A percentile compares a stretch with the other conserved stretches of the same genome.
Evolutionary conservation across 257 asterid species (phyloP).

Genomic region (Scutellaria baicalensis): DNA sequence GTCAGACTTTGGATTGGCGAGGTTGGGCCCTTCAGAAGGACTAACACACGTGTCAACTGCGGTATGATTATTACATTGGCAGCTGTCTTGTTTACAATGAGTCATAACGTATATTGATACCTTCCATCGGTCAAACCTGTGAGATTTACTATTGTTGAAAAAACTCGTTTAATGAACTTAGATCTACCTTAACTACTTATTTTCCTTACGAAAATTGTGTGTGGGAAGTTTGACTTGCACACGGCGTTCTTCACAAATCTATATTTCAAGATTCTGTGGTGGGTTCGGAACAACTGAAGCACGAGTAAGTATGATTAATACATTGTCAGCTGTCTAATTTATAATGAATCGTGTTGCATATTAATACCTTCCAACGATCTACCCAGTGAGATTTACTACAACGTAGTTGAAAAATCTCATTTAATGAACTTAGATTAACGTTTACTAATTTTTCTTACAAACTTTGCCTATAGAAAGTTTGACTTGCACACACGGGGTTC

Average conservation of each 20-base stretch:
- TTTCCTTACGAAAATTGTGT: neutral
- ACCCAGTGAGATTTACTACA: too few relatives aligned
- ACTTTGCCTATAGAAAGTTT: neutral
- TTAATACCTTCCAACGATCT: too few relatives aligned
- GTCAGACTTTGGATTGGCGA: slow-evolving; percentile 55
- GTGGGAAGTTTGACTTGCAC: neutral
- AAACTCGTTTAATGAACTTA: neutral
- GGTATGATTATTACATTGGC: slow-evolving; percentile 17
- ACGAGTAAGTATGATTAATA: too few relatives aligned
- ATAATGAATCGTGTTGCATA: too few relatives aligned
- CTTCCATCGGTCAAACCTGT: neutral
- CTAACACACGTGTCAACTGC: slow-evolving; percentile 44
- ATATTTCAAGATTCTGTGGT: neutral
- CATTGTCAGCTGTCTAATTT: too few relatives aligned
- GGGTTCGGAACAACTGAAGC: too few relatives aligned
- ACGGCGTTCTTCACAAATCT: neutral
- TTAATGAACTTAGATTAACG: too few relatives aligned
- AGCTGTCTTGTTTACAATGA: neutral
- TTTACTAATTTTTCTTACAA: too few relatives aligned
- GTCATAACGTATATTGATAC: neutral
- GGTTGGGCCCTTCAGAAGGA: slow-evolving; percentile 52
- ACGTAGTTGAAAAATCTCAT: too few relatives aligned
- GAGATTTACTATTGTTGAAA: neutral
- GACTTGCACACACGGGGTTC: too few relatives aligned
- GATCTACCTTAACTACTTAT: neutral